Base-by-base conservation (phyloP, 441 rosid species). In the Kokia cookei region DNA sequence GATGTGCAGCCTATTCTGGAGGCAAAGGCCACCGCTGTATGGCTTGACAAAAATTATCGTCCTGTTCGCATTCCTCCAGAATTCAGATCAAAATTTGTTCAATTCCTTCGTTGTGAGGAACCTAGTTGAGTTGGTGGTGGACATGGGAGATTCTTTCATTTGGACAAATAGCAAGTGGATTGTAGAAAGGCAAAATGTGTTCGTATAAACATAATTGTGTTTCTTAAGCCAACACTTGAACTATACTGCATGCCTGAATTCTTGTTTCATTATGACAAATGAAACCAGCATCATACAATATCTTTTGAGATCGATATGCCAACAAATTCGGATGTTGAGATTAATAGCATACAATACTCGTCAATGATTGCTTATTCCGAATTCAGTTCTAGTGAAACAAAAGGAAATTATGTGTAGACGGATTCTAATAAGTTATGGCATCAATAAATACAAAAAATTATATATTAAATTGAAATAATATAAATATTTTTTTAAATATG, bases 11-110 rank as follows among this genome's bases (percentile, higher is more conserved):
- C 90, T 60, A 75, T 92, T 67, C 76, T 94, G 82, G 89, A 91
- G 76, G 98, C 97, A 32, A 91, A 87, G 86, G 97, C 82, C 43
- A 83, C 83, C 0, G 95, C 81, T 29, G 97, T 91, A 57, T 92
- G 93, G 95, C 94, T 94, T 10, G 94, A 92, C 85, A 89, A 84
- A 78, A 89, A 85, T 60, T 90, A 92, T 67, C 89, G 84, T 63
- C 98, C 93, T 55, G 85, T 88, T 71, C 92, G 97, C 22, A 86
- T 94, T 51, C 95, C 95, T 57, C 54, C 91, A 45, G 83, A 81
- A 27, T 67, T 92, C 58, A 90, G 87, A 74, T 92, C 97, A 53
- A 92, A 81, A 79, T 68, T 90, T 29, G 87, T 84, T 82, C 89
- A 83, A 27, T 89, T 85, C 78, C 47, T 86, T 64, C 76, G 76